Conservation (phyloP, 257 asterid species). For the Ilex asprella region DNA sequence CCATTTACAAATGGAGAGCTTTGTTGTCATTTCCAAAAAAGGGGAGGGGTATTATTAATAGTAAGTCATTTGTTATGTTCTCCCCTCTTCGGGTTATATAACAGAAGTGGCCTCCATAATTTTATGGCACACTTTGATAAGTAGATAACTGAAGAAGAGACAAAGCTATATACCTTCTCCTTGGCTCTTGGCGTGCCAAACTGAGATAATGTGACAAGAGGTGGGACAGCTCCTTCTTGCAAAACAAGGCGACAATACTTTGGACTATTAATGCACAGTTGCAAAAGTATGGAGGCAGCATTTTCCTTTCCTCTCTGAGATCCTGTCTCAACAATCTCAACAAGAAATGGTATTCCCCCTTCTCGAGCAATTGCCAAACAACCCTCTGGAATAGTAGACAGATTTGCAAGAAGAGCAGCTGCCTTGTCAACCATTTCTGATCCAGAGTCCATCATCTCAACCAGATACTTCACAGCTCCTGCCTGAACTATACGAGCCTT, state of each 20-base stretch:
- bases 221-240: constrained; percentile 98
- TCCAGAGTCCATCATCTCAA: constrained; percentile 56
- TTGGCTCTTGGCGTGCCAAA: constrained; percentile 86
- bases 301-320: constrained; percentile 91
- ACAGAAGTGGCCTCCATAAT: background rate
- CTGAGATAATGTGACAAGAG: constrained; percentile 87
- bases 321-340: constrained; percentile 76
- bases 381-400: constrained; percentile 77
- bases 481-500: constrained; percentile 90
- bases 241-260: constrained; percentile 68
- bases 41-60: background rate
- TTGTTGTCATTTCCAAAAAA: background rate
- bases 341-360: constrained; percentile 77
- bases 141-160: background rate
- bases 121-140: background rate
- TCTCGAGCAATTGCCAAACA: constrained; percentile 77
- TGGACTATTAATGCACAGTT: constrained; percentile 61
- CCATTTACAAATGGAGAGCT: background rate
- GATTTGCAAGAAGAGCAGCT: constrained; percentile 85
- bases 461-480: constrained; percentile 78
- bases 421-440: constrained; percentile 85
- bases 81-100: background rate
- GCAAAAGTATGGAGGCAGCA: constrained; percentile 79
- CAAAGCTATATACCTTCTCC: constrained; percentile 60
- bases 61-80: background rate